Evolutionary conservation across 2,329 filamentous ascomycete genomes (phyloP).

Genomic region (Aspergillus novofumigatus): DNA sequence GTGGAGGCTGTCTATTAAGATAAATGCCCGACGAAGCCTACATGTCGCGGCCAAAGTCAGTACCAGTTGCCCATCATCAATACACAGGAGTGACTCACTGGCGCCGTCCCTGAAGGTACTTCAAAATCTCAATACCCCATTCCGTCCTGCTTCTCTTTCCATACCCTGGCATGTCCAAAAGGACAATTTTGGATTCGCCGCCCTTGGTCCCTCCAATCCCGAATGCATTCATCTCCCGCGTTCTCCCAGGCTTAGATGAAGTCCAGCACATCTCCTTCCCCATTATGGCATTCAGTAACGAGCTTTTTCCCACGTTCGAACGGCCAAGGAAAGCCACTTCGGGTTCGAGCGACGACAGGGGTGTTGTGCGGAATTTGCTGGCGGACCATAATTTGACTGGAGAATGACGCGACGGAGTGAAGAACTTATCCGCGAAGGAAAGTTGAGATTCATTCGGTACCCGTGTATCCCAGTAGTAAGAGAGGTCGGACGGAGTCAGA

Average conservation of each 20-base stretch:
- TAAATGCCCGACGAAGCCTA: constrained; percentile 57
- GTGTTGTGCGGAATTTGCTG: constrained; percentile 57
- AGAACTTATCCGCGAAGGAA: constrained; percentile 44
- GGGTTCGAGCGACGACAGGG: constrained; percentile 49
- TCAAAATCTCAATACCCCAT: constrained; percentile 66
- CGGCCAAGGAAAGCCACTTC: constrained; percentile 66
- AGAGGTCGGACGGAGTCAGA: constrained; percentile 31
- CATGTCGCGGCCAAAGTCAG: neutral
- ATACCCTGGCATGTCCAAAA: constrained; percentile 71
- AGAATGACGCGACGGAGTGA: constrained; percentile 42
- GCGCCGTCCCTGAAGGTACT: constrained; percentile 59
- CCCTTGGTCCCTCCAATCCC: constrained; percentile 51
- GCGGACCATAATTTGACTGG: constrained; percentile 58
- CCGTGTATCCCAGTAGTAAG: constrained; percentile 50
- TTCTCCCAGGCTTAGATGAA: constrained; percentile 58
- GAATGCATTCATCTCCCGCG: constrained; percentile 64
- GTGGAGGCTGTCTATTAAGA: constrained; percentile 61
- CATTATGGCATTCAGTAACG: constrained; percentile 62
- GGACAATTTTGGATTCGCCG: constrained; percentile 47
- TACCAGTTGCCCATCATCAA: neutral
- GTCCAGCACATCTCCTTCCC: constrained; percentile 50
- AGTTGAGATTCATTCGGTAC: constrained; percentile 44
- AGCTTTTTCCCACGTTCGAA: constrained; percentile 67
- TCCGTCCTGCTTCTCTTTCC: constrained; percentile 57
- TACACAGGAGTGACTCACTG: constrained; percentile 42